A percentile compares a stretch with the other conserved stretches of the same genome.
These are phyloP conservation scores for Chalciporus chontae DNA, from an alignment of 768 basidiomycete species.

Conservation along the genomic window DNA sequence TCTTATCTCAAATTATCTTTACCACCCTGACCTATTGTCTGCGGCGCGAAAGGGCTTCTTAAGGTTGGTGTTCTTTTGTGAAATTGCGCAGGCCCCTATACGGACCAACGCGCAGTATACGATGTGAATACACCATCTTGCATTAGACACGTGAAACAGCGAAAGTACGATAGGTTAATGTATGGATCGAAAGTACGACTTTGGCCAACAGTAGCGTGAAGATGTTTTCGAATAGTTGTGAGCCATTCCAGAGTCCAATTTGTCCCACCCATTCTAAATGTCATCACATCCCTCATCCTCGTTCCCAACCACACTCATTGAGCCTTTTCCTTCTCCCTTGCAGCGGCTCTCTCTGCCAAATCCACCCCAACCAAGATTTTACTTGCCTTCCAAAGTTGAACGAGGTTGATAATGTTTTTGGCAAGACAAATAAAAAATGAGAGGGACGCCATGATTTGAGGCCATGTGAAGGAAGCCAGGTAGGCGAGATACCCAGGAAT, in stretches of 20 bases:
- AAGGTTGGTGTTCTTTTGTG: too few relatives aligned
- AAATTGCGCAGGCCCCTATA: too few relatives aligned
- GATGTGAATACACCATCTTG: constrained; percentile 14
- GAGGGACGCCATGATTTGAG: constrained; percentile 61
- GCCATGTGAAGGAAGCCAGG: constrained; percentile 57
- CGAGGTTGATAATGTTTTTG: constrained; percentile 93
- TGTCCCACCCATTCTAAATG: constrained; percentile 13
- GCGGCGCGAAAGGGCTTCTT: too few relatives aligned
- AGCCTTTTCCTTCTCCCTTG: constrained; percentile 40
- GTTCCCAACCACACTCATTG: constrained; percentile 9
- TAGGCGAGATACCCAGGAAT: constrained; percentile 14
- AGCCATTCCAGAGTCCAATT: constrained; percentile 7
- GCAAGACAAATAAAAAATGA: constrained; percentile 65
- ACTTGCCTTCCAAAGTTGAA: constrained; percentile 98
- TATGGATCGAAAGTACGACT: constrained; percentile 2
- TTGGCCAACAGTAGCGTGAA: constrained; percentile 1
- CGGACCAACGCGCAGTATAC: neutral
- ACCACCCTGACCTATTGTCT: too few relatives aligned
- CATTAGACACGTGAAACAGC: constrained; percentile 4
- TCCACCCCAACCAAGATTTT: constrained; percentile 94
- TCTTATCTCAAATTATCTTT: constrained; percentile 5
- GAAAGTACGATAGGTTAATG: constrained; percentile 8
- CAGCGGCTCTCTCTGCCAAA: constrained; percentile 76
- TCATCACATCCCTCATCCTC: constrained; percentile 6
- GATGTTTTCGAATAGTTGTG: constrained; percentile 12